A percentile compares a stretch with the other conserved stretches of the same genome.
These are phyloP conservation scores for Nicotiana obtusifolia DNA, from an alignment of 257 asterid species.

Conservation along the genomic window DNA sequence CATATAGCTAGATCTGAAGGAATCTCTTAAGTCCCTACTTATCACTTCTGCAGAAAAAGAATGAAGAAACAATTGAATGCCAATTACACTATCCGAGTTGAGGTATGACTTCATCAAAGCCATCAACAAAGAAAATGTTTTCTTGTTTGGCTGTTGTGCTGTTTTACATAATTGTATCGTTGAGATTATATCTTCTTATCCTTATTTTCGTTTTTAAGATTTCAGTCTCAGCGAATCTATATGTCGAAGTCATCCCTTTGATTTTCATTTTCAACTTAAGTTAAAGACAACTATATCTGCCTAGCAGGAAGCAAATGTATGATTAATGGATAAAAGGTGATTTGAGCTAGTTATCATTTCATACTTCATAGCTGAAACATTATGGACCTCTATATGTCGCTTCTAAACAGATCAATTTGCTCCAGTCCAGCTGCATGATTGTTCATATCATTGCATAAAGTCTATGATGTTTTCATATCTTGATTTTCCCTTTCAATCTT, in stretches of 20 bases:
- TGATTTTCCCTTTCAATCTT: neutral
- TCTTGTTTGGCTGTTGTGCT: neutral
- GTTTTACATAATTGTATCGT: neutral
- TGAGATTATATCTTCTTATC: neutral
- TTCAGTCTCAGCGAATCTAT: neutral
- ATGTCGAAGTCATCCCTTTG: neutral
- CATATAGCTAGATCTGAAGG: neutral
- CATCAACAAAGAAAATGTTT: neutral
- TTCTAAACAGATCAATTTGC: neutral
- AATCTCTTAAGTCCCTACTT: neutral
- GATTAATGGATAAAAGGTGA: neutral
- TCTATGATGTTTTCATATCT: neutral
- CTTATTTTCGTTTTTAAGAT: neutral
- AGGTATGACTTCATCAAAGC: constrained; percentile 40
- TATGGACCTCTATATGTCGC: neutral
- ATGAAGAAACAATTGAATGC: constrained; percentile 58
- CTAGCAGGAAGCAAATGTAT: neutral
- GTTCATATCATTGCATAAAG: neutral
- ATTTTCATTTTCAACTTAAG: neutral
- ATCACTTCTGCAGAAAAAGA: constrained; percentile 53
- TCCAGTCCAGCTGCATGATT: neutral
- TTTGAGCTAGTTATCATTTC: neutral
- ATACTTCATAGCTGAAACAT: neutral
- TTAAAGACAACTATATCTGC: neutral
- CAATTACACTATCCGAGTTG: constrained; percentile 61